Evolutionary conservation across 768 basidiomycete genomes (phyloP).

Genomic region (Lentinula guzmanii): DNA sequence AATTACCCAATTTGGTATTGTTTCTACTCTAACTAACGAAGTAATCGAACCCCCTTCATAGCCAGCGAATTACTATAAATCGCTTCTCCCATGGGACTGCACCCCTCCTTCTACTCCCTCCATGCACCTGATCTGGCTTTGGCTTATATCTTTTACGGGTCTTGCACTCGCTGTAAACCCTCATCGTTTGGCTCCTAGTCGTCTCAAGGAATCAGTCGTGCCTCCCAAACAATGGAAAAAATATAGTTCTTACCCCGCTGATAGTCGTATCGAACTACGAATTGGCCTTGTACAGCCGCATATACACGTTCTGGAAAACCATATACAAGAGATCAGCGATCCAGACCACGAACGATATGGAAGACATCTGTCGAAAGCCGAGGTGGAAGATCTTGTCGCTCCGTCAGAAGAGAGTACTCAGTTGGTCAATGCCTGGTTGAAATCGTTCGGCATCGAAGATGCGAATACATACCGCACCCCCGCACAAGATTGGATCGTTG

Average conservation of each 20-base stretch:
- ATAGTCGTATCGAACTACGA: conserved; percentile 26
- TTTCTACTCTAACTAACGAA: not conserved
- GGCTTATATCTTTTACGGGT: not conserved
- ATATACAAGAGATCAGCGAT: conserved; percentile 25
- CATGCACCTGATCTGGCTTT: not conserved
- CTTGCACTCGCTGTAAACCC: not conserved
- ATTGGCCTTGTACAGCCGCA: conserved; percentile 27
- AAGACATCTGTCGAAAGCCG: conserved; percentile 31
- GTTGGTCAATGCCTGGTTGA: conserved; percentile 39
- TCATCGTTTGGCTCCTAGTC: not conserved
- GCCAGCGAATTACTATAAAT: not conserved
- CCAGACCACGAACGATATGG: conserved; percentile 27
- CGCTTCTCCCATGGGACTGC: too few relatives aligned
- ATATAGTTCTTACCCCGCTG: conserved; percentile 19
- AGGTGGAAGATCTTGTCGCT: conserved; percentile 36
- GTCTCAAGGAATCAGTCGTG: not conserved
- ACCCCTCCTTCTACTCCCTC: not conserved
- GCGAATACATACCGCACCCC: conserved; percentile 39
- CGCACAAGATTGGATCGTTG: conserved; percentile 63
- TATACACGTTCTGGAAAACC: conserved; percentile 23
- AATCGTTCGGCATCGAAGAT: conserved; percentile 28
- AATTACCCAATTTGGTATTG: not conserved
- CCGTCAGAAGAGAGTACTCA: conserved; percentile 31
- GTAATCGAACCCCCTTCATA: not conserved
- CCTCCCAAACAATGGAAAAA: conserved; percentile 27